Evolutionary conservation across 768 basidiomycete species (phyloP).

Genomic region (Tubosaeta sp.): DNA sequence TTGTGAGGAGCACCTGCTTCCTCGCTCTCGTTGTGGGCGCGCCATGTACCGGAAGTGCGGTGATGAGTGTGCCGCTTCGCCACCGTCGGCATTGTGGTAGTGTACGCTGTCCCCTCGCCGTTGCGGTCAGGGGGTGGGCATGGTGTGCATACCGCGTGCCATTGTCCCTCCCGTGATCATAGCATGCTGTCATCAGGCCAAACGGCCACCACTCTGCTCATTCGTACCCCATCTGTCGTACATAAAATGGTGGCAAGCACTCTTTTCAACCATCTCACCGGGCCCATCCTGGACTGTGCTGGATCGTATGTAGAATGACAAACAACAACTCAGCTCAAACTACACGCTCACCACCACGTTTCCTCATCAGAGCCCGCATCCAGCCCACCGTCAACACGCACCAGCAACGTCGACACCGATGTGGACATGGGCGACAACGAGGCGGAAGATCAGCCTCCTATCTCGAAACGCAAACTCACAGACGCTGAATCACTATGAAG

Average conservation of each 20-base stretch:
- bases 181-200: too few species aligned
- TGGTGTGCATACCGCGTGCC: too few species aligned
- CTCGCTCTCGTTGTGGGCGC: too few species aligned
- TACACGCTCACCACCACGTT: constrained; percentile 1
- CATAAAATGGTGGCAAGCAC: too few species aligned
- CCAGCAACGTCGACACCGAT: constrained; percentile 9
- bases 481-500: constrained; percentile 3
- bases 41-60: too few species aligned
- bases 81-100: too few species aligned
- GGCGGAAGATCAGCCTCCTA: constrained; percentile 12
- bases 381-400: constrained; percentile 15
- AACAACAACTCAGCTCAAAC: neutral
- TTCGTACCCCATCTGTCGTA: too few species aligned
- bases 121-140: too few species aligned
- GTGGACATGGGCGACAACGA: constrained; percentile 22
- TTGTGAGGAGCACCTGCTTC: constrained; percentile 84
- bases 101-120: too few species aligned
- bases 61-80: too few species aligned
- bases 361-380: constrained; percentile 16
- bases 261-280: constrained; percentile 11
- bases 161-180: too few species aligned
- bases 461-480: constrained; percentile 23
- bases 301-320: constrained; percentile 17
- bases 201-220: too few species aligned
- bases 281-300: constrained; percentile 28